Percentiles rank a stretch among this genome's conserved stretches.
Conservation (phyloP, 2,329 filamentous ascomycete genomes). For the Leptographium procerum region DNA sequence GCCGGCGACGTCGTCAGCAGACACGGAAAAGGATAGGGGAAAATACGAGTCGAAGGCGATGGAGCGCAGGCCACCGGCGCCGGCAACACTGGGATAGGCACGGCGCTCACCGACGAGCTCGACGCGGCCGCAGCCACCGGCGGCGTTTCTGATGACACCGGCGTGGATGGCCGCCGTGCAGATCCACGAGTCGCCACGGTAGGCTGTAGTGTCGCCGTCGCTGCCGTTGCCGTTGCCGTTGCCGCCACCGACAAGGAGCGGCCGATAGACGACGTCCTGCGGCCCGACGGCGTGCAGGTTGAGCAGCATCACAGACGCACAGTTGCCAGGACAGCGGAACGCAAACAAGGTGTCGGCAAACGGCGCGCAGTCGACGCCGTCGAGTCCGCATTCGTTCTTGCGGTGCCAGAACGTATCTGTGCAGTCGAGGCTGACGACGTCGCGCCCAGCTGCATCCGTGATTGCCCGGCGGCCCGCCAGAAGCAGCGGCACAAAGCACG, state of each 20-base stretch:
- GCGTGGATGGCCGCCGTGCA: constrained; percentile 70
- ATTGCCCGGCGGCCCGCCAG: constrained; percentile 38
- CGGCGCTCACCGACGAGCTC: constrained; percentile 50
- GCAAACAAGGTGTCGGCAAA: constrained; percentile 59
- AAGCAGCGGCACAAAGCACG: constrained; percentile 52
- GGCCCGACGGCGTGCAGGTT: constrained; percentile 68
- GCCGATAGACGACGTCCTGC: constrained; percentile 50
- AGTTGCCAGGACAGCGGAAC: constrained; percentile 66
- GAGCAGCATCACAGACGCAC: constrained; percentile 50
- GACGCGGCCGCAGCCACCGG: constrained; percentile 64
- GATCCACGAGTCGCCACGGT: constrained; percentile 75
- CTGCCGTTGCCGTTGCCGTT: too few species aligned
- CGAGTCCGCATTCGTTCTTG: constrained; percentile 61
- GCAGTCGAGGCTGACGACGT: constrained; percentile 39
- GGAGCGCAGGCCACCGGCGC: constrained; percentile 22
- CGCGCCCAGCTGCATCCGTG: not conserved
- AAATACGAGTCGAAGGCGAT: constrained; percentile 78
- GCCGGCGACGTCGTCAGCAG: constrained; percentile 54
- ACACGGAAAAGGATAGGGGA: constrained; percentile 56
- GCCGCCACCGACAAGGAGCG: constrained; percentile 58
- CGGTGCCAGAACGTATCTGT: constrained; percentile 58
- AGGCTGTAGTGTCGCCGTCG: constrained; percentile 41
- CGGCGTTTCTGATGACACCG: constrained; percentile 52
- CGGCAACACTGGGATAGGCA: constrained; percentile 61
- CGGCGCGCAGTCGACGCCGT: constrained; percentile 64